Percentiles rank a stretch among this genome's conserved stretches.
Conservation (phyloP, 305 asterid genomes). For the Fraxinus angustifolia region DNA sequence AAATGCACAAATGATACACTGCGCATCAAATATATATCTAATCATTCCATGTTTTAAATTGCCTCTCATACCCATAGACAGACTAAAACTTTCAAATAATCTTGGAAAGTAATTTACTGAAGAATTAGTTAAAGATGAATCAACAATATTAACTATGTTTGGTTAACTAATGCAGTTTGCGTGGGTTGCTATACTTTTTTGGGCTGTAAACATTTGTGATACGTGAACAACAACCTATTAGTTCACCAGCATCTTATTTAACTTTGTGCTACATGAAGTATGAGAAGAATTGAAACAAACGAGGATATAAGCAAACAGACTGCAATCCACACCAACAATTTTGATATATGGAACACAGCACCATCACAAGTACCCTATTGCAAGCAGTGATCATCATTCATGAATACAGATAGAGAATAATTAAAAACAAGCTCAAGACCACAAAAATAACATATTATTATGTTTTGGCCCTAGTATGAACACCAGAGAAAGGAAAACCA, state of each 20-base stretch:
- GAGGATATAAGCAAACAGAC: neutral
- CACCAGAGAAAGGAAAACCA: neutral
- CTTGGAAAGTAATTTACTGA: neutral
- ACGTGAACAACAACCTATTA: neutral
- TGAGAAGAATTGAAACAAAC: neutral
- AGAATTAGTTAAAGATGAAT: constrained; percentile 5
- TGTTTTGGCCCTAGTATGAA: neutral
- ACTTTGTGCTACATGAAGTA: neutral
- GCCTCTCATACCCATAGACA: neutral
- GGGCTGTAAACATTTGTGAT: neutral
- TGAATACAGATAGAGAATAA: neutral
- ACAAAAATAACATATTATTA: neutral
- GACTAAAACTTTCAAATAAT: constrained; percentile 1
- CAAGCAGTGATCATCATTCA: neutral
- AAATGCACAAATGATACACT: constrained; percentile 3
- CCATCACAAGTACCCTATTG: neutral
- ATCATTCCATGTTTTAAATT: neutral
- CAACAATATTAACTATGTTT: neutral
- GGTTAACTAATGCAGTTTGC: neutral
- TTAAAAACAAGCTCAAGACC: neutral
- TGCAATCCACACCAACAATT: neutral
- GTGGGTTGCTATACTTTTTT: constrained; percentile 11
- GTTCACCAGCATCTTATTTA: constrained; percentile 2
- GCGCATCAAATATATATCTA: constrained; percentile 3
- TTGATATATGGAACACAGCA: neutral